phyloP scores from a whole-genome alignment of 2,329 filamentous ascomycete species.

The Fusarium metavorans region DNA sequence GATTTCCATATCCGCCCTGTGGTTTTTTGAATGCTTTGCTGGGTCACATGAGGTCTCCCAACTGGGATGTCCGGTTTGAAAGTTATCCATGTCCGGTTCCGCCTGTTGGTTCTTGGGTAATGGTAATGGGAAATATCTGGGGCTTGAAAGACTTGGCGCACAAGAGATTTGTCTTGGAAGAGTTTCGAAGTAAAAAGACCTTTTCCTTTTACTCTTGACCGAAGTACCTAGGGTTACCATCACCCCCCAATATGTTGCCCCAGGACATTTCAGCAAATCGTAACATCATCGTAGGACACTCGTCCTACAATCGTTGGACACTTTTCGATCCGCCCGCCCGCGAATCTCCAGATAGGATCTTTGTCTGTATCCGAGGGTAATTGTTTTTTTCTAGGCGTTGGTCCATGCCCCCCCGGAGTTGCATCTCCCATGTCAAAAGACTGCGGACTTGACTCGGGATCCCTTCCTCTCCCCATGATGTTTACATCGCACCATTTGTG shows the following conservation, averaged over 20 bases:
- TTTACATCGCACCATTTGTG: not conserved
- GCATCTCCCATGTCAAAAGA: not conserved
- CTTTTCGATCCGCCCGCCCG: not conserved
- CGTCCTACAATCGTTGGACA: not conserved
- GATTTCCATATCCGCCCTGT: constrained; percentile 8
- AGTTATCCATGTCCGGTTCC: not conserved
- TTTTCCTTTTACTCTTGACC: not conserved
- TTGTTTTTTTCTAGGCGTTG: not conserved
- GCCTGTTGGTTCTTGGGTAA: constrained; percentile 4
- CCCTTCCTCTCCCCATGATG: not conserved
- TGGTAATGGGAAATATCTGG: not conserved
- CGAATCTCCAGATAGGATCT: not conserved
- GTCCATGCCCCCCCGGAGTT: not conserved
- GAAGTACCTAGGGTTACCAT: not conserved
- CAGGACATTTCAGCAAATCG: not conserved
- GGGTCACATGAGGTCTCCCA: constrained; percentile 4
- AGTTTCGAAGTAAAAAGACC: not conserved
- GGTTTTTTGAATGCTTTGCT: not conserved
- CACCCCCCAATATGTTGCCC: not conserved
- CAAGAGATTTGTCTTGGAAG: not conserved
- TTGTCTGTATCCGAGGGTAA: not conserved
- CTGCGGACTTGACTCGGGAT: constrained; percentile 2
- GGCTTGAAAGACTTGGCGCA: not conserved
- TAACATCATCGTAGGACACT: not conserved
- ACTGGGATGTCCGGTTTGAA: not conserved